Conservation (phyloP, 441 rosid genomes). For the Daphne laureola region DNA sequence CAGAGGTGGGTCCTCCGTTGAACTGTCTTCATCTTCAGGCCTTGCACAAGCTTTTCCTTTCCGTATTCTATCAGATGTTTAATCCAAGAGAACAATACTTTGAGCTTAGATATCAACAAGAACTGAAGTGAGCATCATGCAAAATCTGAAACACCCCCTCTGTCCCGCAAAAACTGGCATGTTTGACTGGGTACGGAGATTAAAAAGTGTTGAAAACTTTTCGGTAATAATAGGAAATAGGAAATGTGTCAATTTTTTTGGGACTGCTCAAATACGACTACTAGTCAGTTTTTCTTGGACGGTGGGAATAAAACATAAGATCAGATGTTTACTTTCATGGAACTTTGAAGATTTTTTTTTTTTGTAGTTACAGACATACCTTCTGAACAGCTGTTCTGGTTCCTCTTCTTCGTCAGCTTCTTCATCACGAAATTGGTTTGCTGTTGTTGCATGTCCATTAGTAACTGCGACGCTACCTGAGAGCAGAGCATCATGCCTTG, state of each 20-base stretch:
- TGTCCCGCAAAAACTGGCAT: too few species aligned
- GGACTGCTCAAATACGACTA: too few species aligned
- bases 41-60: constrained; percentile 92
- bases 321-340: background rate
- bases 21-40: constrained; percentile 63
- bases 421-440: constrained; percentile 34
- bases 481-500: constrained; percentile 64
- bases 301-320: too few species aligned
- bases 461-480: constrained; percentile 35
- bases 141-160: too few species aligned
- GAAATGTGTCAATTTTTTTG: too few species aligned
- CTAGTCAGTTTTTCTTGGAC: too few species aligned
- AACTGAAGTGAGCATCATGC: too few species aligned
- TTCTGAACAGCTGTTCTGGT: constrained; percentile 86
- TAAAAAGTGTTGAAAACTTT: too few species aligned
- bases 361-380: constrained; percentile 27
- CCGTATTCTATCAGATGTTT: constrained; percentile 40
- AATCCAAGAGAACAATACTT: too few species aligned
- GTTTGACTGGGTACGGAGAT: too few species aligned
- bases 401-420: constrained; percentile 80
- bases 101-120: too few species aligned
- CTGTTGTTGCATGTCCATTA: constrained; percentile 30
- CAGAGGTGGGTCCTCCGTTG: constrained; percentile 25
- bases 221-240: too few species aligned
- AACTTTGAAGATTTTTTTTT: background rate